Base-by-base conservation (phyloP, 2,329 filamentous ascomycete species). In the Phialophora tarda region DNA sequence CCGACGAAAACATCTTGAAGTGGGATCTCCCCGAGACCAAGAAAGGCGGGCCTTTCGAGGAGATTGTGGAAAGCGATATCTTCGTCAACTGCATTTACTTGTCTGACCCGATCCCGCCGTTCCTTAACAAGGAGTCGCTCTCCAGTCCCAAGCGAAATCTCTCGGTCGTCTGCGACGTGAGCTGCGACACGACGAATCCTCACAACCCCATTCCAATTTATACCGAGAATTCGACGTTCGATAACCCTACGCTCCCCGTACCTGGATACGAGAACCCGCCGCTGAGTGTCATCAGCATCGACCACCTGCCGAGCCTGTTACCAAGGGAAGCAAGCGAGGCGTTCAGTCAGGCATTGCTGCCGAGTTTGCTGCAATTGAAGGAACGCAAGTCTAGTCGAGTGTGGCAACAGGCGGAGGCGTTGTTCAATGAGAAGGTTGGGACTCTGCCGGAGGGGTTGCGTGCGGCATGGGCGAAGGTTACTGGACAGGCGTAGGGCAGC, bases 61-160 rank as follows among this genome's bases (percentile, higher is more conserved):
- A 95, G 81, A 93, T 96, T 74, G 82, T 88, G 55, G 86, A 92
- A 78, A 73, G 82, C 67, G 88, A 91, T 74, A 89, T 92, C 75
- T 92, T 93, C 76, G 84, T 95, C 78, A 96, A 95, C 83, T 93
- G 90, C 85, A 94, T 97, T 77, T 97, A 97, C 81, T 88, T 97
- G 50, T 87, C 84, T 68, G 83, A 87, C 72, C 86, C 89, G 77
- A 93, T 95, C 72, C 90, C 91, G 28, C 90, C 90, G 38, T 97
- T 97, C 77, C 85, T 96, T 75, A 88, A 91, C 78, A 76, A 83
- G 67, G 85, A 91, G 72, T 88, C 86, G 60, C 86, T 97, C 63
- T 84, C 88, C 70, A 81, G 84, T 48, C 82, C 89, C 2, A 84
- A 84, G 73, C 89, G 94, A 76, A 90, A 88, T 75, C 85, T 97